phyloP scores from a whole-genome alignment of 768 basidiomycete species.

The Tylopilus cervinicoccineus region DNA sequence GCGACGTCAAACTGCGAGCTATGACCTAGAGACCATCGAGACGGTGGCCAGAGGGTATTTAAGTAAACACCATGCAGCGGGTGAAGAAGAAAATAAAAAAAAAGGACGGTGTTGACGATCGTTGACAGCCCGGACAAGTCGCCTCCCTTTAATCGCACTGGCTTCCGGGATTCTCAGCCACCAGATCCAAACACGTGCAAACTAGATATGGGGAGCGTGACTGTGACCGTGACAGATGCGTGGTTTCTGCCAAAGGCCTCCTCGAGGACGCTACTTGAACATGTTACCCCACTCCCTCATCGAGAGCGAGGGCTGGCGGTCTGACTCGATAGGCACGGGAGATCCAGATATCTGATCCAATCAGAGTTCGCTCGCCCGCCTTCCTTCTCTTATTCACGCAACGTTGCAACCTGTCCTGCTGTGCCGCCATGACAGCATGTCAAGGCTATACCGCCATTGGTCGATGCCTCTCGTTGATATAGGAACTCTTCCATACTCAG shows the following conservation, averaged over 20 bases:
- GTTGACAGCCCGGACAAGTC: slow-evolving; percentile 40
- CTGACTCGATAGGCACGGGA: no score
- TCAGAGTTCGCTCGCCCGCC: neutral
- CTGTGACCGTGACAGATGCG: slow-evolving; percentile 20
- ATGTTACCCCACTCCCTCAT: no score
- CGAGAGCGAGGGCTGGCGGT: no score
- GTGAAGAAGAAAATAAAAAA: slow-evolving; percentile 20
- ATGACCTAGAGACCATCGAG: slow-evolving; percentile 30
- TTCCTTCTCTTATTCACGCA: neutral
- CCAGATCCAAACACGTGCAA: slow-evolving; percentile 21
- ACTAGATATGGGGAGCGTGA: slow-evolving; percentile 1
- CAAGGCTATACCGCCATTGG: slow-evolving; percentile 22
- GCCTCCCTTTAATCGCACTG: slow-evolving; percentile 27
- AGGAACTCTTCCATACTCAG: slow-evolving; percentile 7
- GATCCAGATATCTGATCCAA: slow-evolving; percentile 7
- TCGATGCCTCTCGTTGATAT: slow-evolving; percentile 11
- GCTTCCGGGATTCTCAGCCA: slow-evolving; percentile 21
- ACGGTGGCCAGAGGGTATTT: slow-evolving; percentile 34
- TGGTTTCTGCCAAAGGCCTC: slow-evolving; percentile 34
- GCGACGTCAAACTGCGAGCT: slow-evolving; percentile 56
- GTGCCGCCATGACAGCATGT: slow-evolving; percentile 22
- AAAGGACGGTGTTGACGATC: slow-evolving; percentile 44
- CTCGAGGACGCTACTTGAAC: no score
- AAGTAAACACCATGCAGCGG: slow-evolving; percentile 46
- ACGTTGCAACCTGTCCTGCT: slow-evolving; percentile 23